These are phyloP conservation scores for Bombardia bombarda DNA, from an alignment of 495 filamentous ascomycete species.

Conservation along the genomic window DNA sequence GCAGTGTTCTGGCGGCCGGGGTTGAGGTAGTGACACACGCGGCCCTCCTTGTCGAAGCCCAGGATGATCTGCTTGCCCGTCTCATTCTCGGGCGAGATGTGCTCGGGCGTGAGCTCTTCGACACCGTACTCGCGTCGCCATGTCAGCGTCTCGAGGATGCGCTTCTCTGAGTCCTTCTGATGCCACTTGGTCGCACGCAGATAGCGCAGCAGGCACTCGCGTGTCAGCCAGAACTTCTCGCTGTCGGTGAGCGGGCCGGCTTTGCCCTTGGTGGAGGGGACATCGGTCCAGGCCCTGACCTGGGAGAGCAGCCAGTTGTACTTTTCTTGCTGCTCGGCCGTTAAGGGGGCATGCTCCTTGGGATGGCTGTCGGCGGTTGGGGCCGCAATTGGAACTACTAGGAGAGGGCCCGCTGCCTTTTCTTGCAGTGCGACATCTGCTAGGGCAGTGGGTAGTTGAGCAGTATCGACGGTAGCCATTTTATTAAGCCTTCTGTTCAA, in stretches of 20 bases:
- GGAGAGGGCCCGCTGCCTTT: conserved; percentile 42
- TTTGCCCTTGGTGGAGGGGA: conserved; percentile 57
- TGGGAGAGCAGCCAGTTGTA: conserved; percentile 65
- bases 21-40: conserved; percentile 82
- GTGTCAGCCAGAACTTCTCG: conserved; percentile 84
- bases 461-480: conserved; percentile 24
- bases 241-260: conserved; percentile 60
- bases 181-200: conserved; percentile 92
- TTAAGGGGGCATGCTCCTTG: conserved; percentile 45
- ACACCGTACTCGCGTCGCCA: conserved; percentile 89
- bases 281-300: conserved; percentile 60
- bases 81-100: conserved; percentile 85
- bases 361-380: conserved; percentile 53
- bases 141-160: conserved; percentile 67
- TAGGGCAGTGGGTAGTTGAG: conserved; percentile 3
- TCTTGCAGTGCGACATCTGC: conserved; percentile 28
- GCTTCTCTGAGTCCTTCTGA: conserved; percentile 61
- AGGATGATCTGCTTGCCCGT: conserved; percentile 89
- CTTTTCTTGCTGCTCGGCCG: conserved; percentile 71
- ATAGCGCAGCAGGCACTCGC: conserved; percentile 87
- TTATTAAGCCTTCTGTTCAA: too few species aligned
- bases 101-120: conserved; percentile 64
- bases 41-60: conserved; percentile 75
- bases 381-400: conserved; percentile 60
- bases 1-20: conserved; percentile 90